These are phyloP conservation scores for Yarrowia sp. DNA, from an alignment of 805 yeast species.

Conservation along the genomic window DNA sequence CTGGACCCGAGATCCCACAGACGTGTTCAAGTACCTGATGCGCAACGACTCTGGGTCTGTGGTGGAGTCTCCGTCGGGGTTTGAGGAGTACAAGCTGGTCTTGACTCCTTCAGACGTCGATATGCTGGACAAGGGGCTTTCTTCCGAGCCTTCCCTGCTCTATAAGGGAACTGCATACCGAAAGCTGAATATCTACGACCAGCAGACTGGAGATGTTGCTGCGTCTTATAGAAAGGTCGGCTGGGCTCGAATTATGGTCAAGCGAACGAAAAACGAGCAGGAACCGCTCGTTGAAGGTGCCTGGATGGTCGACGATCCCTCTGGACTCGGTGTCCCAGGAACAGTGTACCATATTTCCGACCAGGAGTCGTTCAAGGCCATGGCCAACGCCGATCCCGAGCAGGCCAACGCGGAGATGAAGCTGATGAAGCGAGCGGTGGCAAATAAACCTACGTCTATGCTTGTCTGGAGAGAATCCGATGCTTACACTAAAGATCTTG, in stretches of 20 bases:
- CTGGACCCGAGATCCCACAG: conserved; percentile 22
- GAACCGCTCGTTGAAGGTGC: conserved; percentile 45
- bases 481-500: conserved; percentile 10
- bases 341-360: conserved; percentile 46
- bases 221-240: conserved; percentile 46
- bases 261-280: conserved; percentile 38
- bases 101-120: conserved; percentile 41
- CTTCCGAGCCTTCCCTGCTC: conserved; percentile 20
- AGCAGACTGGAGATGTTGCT: conserved; percentile 40
- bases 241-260: conserved; percentile 48
- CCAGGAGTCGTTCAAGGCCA: conserved; percentile 34
- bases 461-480: conserved; percentile 33
- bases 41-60: conserved; percentile 8
- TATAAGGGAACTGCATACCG: conserved; percentile 48
- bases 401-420: conserved; percentile 38
- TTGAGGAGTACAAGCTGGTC: conserved; percentile 36
- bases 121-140: background rate
- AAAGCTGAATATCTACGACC: conserved; percentile 40
- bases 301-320: conserved; percentile 49
- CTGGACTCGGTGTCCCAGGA: conserved; percentile 46
- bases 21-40: conserved; percentile 35
- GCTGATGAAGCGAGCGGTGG: conserved; percentile 39
- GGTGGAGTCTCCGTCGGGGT: conserved; percentile 14
- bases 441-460: conserved; percentile 41
- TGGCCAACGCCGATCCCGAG: conserved; percentile 38